Percentiles rank a stretch among this genome's conserved stretches.
Evolutionary conservation across 306 rosid species (phyloP).

Genomic region (Delonix regia): DNA sequence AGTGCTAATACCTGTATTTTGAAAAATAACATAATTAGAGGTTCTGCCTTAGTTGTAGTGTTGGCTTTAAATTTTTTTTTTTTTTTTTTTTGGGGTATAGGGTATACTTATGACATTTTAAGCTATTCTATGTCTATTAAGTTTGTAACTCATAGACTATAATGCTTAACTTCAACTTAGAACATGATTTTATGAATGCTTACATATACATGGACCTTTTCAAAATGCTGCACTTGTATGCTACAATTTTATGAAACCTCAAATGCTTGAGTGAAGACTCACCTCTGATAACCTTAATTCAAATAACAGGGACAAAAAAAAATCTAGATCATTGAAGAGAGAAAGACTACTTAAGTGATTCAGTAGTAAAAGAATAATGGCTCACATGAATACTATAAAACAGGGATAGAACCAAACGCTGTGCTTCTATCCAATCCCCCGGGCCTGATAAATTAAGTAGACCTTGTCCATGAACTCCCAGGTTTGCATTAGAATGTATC

Average conservation of each 20-base stretch:
- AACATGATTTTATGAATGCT: not conserved
- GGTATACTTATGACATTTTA: not conserved
- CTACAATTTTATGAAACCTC: not conserved
- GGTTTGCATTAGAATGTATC: constrained; percentile 98
- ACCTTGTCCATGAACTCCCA: constrained; percentile 99
- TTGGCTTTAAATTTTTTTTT: not conserved
- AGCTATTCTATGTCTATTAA: not conserved
- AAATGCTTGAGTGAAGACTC: not conserved
- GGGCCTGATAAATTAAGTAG: constrained; percentile 91
- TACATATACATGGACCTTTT: not conserved
- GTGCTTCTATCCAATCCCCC: constrained; percentile 97
- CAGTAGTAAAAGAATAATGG: constrained; percentile 23
- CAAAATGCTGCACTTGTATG: not conserved
- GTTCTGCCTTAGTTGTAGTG: not conserved
- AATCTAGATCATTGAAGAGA: not conserved
- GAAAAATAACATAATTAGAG: not conserved
- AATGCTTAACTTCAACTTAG: not conserved
- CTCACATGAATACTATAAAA: constrained; percentile 94
- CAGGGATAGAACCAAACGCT: constrained; percentile 88
- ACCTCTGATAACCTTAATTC: not conserved
- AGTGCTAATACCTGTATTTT: not conserved
- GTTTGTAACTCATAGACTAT: not conserved
- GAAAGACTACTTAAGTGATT: constrained; percentile 9
- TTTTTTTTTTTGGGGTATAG: too few relatives aligned
- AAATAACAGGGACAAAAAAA: not conserved